Percentiles rank a stretch among this genome's conserved stretches.
These are phyloP conservation scores for Triangularia verruculosa DNA, from an alignment of 2,329 filamentous ascomycete species.

Conservation along the genomic window DNA sequence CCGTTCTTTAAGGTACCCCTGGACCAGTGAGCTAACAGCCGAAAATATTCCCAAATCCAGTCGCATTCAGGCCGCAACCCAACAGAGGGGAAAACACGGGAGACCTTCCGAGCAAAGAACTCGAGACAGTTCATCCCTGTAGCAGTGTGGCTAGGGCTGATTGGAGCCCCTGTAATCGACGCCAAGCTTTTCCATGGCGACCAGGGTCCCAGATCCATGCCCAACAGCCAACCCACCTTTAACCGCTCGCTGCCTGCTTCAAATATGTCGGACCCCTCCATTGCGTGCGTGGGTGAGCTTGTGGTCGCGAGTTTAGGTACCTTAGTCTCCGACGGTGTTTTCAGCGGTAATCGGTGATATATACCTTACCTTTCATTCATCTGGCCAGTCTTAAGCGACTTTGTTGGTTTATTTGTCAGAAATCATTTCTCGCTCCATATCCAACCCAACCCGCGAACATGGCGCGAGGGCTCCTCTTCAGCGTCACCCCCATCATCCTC, in stretches of 20 bases:
- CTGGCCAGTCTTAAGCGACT: not conserved
- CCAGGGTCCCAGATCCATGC: too few relatives aligned
- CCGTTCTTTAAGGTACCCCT: not conserved
- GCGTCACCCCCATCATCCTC: constrained; percentile 16
- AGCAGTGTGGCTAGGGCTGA: constrained; percentile 1
- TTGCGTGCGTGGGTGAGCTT: not conserved
- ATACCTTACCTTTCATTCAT: not conserved
- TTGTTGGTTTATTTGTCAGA: not conserved
- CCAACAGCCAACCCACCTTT: not conserved
- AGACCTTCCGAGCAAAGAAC: not conserved
- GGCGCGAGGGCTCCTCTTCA: constrained; percentile 11
- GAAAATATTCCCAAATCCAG: not conserved
- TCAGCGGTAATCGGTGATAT: not conserved
- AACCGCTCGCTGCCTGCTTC: constrained; percentile 7
- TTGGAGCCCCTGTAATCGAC: not conserved
- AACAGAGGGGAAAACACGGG: not conserved
- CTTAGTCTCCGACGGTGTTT: not conserved
- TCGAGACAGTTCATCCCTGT: not conserved
- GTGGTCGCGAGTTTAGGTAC: too few relatives aligned
- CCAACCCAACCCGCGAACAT: constrained; percentile 11
- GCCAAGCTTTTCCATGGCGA: not conserved
- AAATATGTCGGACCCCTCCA: constrained; percentile 3
- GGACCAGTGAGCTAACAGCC: not conserved
- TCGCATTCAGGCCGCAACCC: not conserved
- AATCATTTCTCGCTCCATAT: not conserved